Conservation (phyloP, 495 filamentous ascomycete genomes). For the Penicillium arizonense region DNA sequence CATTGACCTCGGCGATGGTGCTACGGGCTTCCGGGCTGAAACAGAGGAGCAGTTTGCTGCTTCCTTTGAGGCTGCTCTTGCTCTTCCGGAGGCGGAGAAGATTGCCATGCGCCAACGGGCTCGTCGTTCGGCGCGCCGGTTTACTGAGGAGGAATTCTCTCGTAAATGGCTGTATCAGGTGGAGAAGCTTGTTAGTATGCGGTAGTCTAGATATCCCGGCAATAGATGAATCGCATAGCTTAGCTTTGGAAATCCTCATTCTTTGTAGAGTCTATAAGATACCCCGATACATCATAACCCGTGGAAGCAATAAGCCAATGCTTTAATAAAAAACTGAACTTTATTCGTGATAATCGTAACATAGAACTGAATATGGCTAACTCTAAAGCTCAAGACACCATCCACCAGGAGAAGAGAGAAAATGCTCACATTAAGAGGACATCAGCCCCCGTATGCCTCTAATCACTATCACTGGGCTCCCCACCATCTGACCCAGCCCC, state of each 20-base stretch:
- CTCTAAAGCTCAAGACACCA: not conserved
- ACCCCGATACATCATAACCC: too few relatives aligned
- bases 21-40: conserved; percentile 83
- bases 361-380: not conserved
- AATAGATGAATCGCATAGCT: conserved; percentile 7
- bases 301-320: too few relatives aligned
- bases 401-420: not conserved
- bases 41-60: conserved; percentile 73
- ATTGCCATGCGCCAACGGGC: conserved; percentile 72
- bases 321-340: not conserved
- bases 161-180: conserved; percentile 70
- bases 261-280: too few relatives aligned
- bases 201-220: conserved; percentile 8
- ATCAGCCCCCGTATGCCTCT: conserved; percentile 6
- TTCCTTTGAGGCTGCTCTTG: conserved; percentile 73
- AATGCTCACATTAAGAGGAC: not conserved
- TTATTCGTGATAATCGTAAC: conserved; percentile 11
- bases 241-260: too few relatives aligned
- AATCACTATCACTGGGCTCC: conserved; percentile 45
- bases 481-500: conserved; percentile 31
- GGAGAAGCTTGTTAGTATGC: conserved; percentile 59
- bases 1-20: conserved; percentile 67
- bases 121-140: conserved; percentile 70
- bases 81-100: conserved; percentile 62
- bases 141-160: conserved; percentile 84